Percentiles rank a stretch among this genome's conserved stretches.
Conservation (phyloP, 1,284 basidiomycete genomes). For the Tranzscheliella williamsii region DNA sequence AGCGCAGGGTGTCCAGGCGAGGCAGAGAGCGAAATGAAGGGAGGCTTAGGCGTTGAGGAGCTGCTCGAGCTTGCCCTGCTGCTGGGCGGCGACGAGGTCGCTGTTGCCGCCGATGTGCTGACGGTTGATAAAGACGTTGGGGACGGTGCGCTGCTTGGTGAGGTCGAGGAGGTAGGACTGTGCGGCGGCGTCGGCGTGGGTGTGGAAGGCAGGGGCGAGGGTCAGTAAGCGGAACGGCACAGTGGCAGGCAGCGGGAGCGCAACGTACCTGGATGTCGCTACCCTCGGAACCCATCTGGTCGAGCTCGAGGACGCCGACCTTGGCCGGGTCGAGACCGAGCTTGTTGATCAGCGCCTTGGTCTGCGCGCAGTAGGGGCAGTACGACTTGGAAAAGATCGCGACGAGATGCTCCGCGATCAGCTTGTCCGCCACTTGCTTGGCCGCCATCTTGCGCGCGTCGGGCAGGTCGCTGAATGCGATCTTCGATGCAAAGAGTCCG, state of each 20-base stretch:
- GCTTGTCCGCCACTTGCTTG: constrained; percentile 56
- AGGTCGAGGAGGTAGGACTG: constrained; percentile 61
- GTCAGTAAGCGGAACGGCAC: not conserved
- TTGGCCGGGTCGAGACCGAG: constrained; percentile 53
- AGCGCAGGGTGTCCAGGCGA: too few relatives aligned
- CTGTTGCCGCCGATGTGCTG: constrained; percentile 61
- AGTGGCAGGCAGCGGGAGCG: not conserved
- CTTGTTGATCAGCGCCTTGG: constrained; percentile 59
- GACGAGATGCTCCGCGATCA: constrained; percentile 57
- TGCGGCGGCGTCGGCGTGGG: too few relatives aligned
- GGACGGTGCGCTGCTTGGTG: constrained; percentile 63
- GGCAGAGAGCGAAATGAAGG: not conserved
- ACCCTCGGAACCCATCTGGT: constrained; percentile 57
- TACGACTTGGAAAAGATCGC: constrained; percentile 62
- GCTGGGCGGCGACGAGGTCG: constrained; percentile 49
- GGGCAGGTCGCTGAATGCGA: not conserved
- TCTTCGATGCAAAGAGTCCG: constrained; percentile 23
- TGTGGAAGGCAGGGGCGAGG: not conserved
- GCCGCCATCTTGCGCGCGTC: constrained; percentile 51
- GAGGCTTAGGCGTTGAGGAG: constrained; percentile 17
- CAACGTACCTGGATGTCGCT: constrained; percentile 46
- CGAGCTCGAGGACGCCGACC: constrained; percentile 61
- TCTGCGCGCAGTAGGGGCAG: constrained; percentile 57
- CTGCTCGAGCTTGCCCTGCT: constrained; percentile 59
- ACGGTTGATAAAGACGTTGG: constrained; percentile 62